Percentiles rank a stretch among this genome's conserved stretches.
phyloP scores from a whole-genome alignment of 1,139 yeast genomes.

The Kurtzmaniella quercitrusa region DNA sequence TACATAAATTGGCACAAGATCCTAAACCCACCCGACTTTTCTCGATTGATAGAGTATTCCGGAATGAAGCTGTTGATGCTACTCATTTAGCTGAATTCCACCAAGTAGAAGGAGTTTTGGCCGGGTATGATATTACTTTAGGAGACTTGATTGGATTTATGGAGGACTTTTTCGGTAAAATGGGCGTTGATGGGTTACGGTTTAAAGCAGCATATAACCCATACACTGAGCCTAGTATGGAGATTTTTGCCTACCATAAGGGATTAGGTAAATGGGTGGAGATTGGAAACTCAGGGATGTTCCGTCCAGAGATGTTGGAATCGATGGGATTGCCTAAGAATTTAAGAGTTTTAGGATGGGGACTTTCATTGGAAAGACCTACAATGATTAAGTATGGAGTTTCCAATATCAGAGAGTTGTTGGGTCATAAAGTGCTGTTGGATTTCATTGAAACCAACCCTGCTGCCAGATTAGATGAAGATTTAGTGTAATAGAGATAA shows the following conservation, averaged over 20 bases:
- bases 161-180: slow-evolving; percentile 94
- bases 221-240: slow-evolving; percentile 98
- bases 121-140: slow-evolving; percentile 89
- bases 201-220: slow-evolving; percentile 99
- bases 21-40: slow-evolving; percentile 91
- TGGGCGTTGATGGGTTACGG: slow-evolving; percentile 94
- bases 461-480: slow-evolving; percentile 88
- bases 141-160: slow-evolving; percentile 98
- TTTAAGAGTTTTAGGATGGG: slow-evolving; percentile 96
- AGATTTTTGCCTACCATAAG: slow-evolving; percentile 94
- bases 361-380: slow-evolving; percentile 94
- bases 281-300: slow-evolving; percentile 99
- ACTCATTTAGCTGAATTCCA: slow-evolving; percentile 99
- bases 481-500: slow-evolving; percentile 22
- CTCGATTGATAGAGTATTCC: slow-evolving; percentile 96
- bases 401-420: slow-evolving; percentile 87
- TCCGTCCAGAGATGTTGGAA: slow-evolving; percentile 99
- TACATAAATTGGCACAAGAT: slow-evolving; percentile 79
- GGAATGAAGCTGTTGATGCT: slow-evolving; percentile 99
- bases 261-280: slow-evolving; percentile 98
- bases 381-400: slow-evolving; percentile 98
- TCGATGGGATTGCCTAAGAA: slow-evolving; percentile 96
- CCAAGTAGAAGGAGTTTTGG: slow-evolving; percentile 98
- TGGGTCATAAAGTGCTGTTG: slow-evolving; percentile 90
- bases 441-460: slow-evolving; percentile 95